phyloP scores from a whole-genome alignment of 495 filamentous ascomycete genomes.

The Cladorrhinum samala region DNA sequence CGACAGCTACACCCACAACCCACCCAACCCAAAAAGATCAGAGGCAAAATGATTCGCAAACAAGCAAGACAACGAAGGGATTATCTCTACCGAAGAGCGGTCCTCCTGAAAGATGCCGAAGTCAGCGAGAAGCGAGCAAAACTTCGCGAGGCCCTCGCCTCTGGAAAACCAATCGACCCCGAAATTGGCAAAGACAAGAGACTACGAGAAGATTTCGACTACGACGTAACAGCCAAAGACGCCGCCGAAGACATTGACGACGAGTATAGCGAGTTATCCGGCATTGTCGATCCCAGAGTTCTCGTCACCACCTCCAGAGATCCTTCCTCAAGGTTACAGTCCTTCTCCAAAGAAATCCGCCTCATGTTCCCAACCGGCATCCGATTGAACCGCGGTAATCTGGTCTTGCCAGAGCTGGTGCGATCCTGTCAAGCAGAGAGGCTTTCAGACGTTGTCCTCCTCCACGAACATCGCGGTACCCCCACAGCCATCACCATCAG shows the following conservation, averaged over 20 bases:
- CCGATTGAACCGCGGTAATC: slow-evolving; percentile 84
- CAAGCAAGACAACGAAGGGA: slow-evolving; percentile 85
- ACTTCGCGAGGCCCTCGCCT: slow-evolving; percentile 76
- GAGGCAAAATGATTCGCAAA: slow-evolving; percentile 43
- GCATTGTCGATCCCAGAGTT: slow-evolving; percentile 35
- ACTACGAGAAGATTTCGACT: slow-evolving; percentile 85
- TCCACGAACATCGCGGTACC: slow-evolving; percentile 90
- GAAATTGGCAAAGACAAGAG: slow-evolving; percentile 83
- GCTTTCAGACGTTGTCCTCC: slow-evolving; percentile 76
- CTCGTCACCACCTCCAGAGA: slow-evolving; percentile 90
- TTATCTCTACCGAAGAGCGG: slow-evolving; percentile 76
- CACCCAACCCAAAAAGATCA: slow-evolving; percentile 26
- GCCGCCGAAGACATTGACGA: slow-evolving; percentile 82
- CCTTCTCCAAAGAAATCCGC: slow-evolving; percentile 94
- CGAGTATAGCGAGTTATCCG: slow-evolving; percentile 46
- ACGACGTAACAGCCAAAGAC: slow-evolving; percentile 71
- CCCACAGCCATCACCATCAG: slow-evolving; percentile 88
- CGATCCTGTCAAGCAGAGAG: slow-evolving; percentile 69
- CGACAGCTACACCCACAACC: neutral
- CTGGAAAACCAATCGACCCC: slow-evolving; percentile 73
- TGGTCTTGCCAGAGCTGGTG: slow-evolving; percentile 79
- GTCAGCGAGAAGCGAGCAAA: slow-evolving; percentile 85
- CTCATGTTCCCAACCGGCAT: slow-evolving; percentile 87
- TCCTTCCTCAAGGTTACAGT: slow-evolving; percentile 73
- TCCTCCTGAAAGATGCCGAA: slow-evolving; percentile 79